These are phyloP conservation scores for Cyclotella baltica DNA, from an alignment of 108 stramenopile genomes.

Conservation along the genomic window DNA sequence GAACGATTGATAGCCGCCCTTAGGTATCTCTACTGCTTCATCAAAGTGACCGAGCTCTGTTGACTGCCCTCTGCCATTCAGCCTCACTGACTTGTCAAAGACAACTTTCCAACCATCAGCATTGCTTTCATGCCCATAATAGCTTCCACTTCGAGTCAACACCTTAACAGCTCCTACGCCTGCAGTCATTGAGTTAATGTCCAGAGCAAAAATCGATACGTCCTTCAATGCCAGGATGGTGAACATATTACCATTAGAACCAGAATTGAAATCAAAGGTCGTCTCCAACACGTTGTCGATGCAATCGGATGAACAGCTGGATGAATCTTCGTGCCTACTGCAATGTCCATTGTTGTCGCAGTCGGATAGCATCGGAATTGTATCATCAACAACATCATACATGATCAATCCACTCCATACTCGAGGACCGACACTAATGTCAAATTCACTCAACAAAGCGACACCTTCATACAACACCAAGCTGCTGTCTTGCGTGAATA, in stretches of 20 bases:
- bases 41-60: conserved; percentile 27
- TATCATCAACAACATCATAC: not conserved
- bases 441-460: conserved; percentile 12
- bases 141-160: conserved; percentile 27
- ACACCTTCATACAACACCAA: conserved; percentile 28
- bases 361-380: not conserved
- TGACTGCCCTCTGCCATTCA: conserved; percentile 6
- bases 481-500: not conserved
- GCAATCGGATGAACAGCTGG: conserved; percentile 26
- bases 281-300: conserved; percentile 8
- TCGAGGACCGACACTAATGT: not conserved
- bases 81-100: conserved; percentile 9
- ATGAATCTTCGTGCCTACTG: not conserved
- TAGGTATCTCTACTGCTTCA: conserved; percentile 4
- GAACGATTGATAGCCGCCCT: conserved; percentile 23
- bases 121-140: conserved; percentile 20
- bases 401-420: conserved; percentile 4
- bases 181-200: conserved; percentile 18
- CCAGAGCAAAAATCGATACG: conserved; percentile 21
- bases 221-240: conserved; percentile 12
- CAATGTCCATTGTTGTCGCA: conserved; percentile 19
- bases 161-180: conserved; percentile 31
- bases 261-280: conserved; percentile 27
- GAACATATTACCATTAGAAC: conserved; percentile 37
- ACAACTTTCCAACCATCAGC: conserved; percentile 23